Evolutionary conservation across 805 yeast genomes (phyloP).

Genomic region (Wilhelminamyces savonicus): DNA sequence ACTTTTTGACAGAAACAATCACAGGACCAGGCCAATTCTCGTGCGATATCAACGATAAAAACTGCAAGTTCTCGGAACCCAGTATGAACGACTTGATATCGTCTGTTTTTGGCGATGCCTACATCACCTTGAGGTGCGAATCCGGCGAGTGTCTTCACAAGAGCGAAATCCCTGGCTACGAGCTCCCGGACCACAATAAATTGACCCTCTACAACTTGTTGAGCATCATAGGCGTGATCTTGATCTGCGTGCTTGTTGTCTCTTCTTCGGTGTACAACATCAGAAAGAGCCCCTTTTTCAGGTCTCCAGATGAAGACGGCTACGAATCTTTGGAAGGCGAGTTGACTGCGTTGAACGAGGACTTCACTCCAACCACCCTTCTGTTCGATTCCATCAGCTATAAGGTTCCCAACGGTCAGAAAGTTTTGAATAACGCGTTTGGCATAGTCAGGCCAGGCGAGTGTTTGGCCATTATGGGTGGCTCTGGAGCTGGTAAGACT

Average conservation of each 20-base stretch:
- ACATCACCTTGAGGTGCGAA: constrained; percentile 71
- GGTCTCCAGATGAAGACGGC: constrained; percentile 21
- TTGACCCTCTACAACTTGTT: constrained; percentile 43
- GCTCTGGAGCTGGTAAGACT: constrained; percentile 98
- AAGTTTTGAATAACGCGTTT: constrained; percentile 55
- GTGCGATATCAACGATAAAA: constrained; percentile 58
- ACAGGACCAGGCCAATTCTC: constrained; percentile 89
- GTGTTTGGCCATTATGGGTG: constrained; percentile 95
- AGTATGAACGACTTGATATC: constrained; percentile 89
- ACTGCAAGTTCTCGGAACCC: constrained; percentile 86
- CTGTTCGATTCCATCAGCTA: constrained; percentile 73
- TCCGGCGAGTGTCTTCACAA: constrained; percentile 92
- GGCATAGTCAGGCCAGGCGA: constrained; percentile 85
- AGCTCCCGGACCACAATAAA: constrained; percentile 49
- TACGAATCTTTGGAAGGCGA: constrained; percentile 25
- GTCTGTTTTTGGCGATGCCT: constrained; percentile 92
- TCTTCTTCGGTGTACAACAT: constrained; percentile 42
- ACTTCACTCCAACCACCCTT: constrained; percentile 62
- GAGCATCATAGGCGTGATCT: constrained; percentile 37
- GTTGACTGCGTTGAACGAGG: constrained; percentile 38
- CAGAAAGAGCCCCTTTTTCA: constrained; percentile 59
- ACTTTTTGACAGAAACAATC: constrained; percentile 83
- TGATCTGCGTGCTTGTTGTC: constrained; percentile 36
- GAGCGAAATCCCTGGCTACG: constrained; percentile 89
- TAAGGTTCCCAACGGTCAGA: constrained; percentile 37